Evolutionary conservation across 257 asterid species (phyloP).

Genomic region (Primulina huaijiensis): DNA sequence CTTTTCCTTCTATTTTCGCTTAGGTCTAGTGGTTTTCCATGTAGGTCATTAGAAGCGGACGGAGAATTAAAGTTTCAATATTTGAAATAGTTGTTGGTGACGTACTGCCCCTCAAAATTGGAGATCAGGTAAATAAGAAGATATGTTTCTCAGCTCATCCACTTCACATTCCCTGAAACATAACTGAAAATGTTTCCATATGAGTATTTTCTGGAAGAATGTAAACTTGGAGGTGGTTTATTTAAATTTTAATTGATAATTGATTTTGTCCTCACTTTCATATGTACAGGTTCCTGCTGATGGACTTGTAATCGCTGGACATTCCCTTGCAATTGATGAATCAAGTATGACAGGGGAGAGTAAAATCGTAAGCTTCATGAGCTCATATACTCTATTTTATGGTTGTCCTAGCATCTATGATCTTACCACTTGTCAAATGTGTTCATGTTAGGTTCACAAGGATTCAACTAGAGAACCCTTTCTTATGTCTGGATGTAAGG

Average conservation of each 20-base stretch:
- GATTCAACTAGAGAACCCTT: conserved; percentile 75
- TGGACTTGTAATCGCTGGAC: conserved; percentile 73
- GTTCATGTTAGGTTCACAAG: conserved; percentile 63
- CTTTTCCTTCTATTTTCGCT: conserved; percentile 19
- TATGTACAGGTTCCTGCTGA: conserved; percentile 83
- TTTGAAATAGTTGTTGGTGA: conserved; percentile 93
- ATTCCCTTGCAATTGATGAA: conserved; percentile 88
- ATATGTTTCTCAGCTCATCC: conserved; percentile 2
- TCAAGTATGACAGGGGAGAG: conserved; percentile 99
- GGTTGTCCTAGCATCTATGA: conserved; percentile 12
- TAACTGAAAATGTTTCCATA: background rate
- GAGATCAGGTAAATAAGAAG: conserved; percentile 71
- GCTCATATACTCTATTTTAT: conserved; percentile 17
- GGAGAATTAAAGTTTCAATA: conserved; percentile 73
- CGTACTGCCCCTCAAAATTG: conserved; percentile 88
- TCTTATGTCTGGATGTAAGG: conserved; percentile 96
- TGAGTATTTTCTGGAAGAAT: background rate
- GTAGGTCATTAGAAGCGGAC: conserved; percentile 85
- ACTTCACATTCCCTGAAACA: background rate
- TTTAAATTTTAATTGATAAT: conserved; percentile 12
- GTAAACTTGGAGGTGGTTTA: conserved; percentile 5
- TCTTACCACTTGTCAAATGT: conserved; percentile 22
- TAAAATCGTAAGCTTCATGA: conserved; percentile 63
- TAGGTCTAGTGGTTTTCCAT: conserved; percentile 24
- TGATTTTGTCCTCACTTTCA: conserved; percentile 23